Conservation (phyloP, 2,329 filamentous ascomycete species). For the Paracamarosporium sp. region DNA sequence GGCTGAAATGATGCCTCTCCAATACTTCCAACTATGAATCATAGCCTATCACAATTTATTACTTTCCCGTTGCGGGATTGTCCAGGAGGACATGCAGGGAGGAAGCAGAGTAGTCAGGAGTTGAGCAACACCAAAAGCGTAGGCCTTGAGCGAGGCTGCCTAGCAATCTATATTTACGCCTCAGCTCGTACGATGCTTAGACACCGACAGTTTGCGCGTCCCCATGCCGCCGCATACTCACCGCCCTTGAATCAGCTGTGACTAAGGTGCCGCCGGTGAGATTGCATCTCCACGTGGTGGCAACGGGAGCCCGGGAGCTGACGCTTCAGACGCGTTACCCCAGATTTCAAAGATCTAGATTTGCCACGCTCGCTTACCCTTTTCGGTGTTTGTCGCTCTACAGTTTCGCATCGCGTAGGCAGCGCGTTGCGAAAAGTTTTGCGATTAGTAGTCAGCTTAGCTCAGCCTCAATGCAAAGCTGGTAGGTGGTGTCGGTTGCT, state of each 20-base stretch:
- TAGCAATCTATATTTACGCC: neutral
- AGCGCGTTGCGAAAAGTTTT: neutral
- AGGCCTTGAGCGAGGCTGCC: neutral
- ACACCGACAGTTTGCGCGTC: neutral
- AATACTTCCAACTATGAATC: no score
- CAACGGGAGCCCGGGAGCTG: slow-evolving; percentile 8
- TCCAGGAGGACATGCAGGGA: neutral
- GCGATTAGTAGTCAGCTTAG: neutral
- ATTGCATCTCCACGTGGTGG: slow-evolving; percentile 1
- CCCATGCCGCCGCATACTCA: neutral
- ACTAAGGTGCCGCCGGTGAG: slow-evolving; percentile 1
- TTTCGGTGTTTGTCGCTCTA: neutral
- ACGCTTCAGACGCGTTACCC: slow-evolving; percentile 1
- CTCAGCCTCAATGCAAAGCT: neutral
- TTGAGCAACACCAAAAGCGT: neutral
- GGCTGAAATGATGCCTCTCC: no score
- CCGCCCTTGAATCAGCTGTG: slow-evolving; percentile 6
- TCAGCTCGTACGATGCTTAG: slow-evolving; percentile 2
- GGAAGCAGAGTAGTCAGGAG: no score
- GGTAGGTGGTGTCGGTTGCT: neutral
- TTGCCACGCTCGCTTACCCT: neutral
- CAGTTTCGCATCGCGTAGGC: neutral
- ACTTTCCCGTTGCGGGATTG: neutral
- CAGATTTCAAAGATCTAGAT: slow-evolving; percentile 9
- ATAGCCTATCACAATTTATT: no score